A percentile compares a stretch with the other conserved stretches of the same genome.
phyloP scores from a whole-genome alignment of 495 filamentous ascomycete species.

The Podospora comata region DNA sequence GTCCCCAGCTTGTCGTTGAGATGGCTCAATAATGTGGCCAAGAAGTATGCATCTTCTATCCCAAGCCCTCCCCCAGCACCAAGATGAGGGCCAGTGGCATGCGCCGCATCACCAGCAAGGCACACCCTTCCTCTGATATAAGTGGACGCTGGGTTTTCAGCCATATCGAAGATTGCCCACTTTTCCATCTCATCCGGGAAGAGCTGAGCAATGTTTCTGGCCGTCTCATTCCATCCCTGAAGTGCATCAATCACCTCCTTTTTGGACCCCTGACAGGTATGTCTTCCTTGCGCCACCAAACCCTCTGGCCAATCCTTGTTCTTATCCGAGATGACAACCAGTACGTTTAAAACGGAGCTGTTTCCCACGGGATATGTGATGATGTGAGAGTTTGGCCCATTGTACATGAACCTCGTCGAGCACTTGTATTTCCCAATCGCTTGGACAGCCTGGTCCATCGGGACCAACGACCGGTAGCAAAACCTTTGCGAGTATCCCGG shows the following conservation, averaged over 20 bases:
- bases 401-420: constrained; percentile 42
- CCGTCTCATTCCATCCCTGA: constrained; percentile 37
- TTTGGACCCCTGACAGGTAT: constrained; percentile 34
- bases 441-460: constrained; percentile 35
- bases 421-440: constrained; percentile 30
- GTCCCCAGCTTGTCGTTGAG: constrained; percentile 17
- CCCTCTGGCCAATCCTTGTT: constrained; percentile 34
- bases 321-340: constrained; percentile 39
- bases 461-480: constrained; percentile 43
- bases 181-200: constrained; percentile 48
- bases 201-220: constrained; percentile 40
- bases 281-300: constrained; percentile 11
- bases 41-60: constrained; percentile 51
- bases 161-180: constrained; percentile 56
- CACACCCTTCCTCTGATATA: constrained; percentile 43
- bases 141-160: constrained; percentile 38
- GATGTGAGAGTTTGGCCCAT: constrained; percentile 38
- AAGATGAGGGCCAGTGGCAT: constrained; percentile 45
- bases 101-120: constrained; percentile 49
- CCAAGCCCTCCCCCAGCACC: constrained; percentile 56
- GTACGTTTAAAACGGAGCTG: constrained; percentile 38
- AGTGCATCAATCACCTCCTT: constrained; percentile 36
- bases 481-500: constrained; percentile 40
- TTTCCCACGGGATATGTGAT: constrained; percentile 43
- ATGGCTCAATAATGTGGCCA: constrained; percentile 40